These are phyloP conservation scores for Skeletonema tropicum DNA, from an alignment of 108 stramenopile genomes.

Conservation along the genomic window DNA sequence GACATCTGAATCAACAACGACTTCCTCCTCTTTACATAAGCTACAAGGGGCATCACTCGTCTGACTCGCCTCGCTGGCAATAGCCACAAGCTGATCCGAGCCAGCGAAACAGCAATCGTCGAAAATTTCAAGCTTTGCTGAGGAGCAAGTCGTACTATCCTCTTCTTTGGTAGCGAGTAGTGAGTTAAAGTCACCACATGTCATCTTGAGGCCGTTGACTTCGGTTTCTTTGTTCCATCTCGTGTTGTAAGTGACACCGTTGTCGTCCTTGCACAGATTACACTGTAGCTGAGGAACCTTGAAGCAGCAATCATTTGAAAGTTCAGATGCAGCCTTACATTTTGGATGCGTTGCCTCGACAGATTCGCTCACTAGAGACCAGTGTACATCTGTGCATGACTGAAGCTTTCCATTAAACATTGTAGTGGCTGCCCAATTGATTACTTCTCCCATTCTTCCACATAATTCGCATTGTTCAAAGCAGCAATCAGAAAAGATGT, in stretches of 20 bases:
- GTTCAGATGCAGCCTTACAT: slow-evolving; percentile 20
- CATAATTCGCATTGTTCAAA: slow-evolving; percentile 49
- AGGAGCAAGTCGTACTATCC: slow-evolving; percentile 37
- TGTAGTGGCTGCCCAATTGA: slow-evolving; percentile 47
- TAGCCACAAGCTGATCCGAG: slow-evolving; percentile 37
- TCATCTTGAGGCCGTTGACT: slow-evolving; percentile 41
- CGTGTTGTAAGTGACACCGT: slow-evolving; percentile 48
- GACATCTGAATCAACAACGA: slow-evolving; percentile 33
- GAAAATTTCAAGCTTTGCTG: slow-evolving; percentile 44
- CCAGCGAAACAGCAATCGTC: slow-evolving; percentile 50
- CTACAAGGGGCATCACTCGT: slow-evolving; percentile 26
- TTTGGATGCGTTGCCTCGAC: slow-evolving; percentile 29
- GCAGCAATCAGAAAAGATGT: slow-evolving; percentile 49
- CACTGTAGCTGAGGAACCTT: slow-evolving; percentile 38
- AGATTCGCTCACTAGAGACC: slow-evolving; percentile 35
- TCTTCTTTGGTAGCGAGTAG: slow-evolving; percentile 48
- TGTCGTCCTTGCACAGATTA: slow-evolving; percentile 41
- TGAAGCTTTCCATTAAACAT: slow-evolving; percentile 39
- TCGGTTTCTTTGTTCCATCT: slow-evolving; percentile 47
- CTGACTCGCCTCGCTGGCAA: slow-evolving; percentile 13
- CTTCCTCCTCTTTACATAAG: slow-evolving; percentile 38
- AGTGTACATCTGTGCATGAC: slow-evolving; percentile 49
- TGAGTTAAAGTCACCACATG: slow-evolving; percentile 53
- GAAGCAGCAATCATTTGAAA: slow-evolving; percentile 46
- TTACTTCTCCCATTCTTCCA: slow-evolving; percentile 23